Percentiles rank a stretch among this genome's conserved stretches.
phyloP scores from a whole-genome alignment of 73 alveolate species.

The Stentor roeselii region DNA sequence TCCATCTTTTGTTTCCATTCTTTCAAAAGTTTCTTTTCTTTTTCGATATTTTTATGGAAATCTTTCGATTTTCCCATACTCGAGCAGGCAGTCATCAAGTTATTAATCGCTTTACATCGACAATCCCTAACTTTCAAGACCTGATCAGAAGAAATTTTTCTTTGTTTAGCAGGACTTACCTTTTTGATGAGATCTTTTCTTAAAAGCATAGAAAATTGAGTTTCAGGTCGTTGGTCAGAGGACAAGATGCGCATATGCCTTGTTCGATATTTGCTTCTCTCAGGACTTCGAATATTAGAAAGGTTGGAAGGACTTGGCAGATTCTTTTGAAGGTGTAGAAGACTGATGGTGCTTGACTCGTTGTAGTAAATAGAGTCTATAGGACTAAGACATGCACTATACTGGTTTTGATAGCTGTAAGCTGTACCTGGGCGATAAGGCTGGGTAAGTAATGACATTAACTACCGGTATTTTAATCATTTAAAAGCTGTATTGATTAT shows the following conservation, averaged over 20 bases:
- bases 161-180: not conserved
- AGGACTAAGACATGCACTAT: not conserved
- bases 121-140: not conserved
- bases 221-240: not conserved
- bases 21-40: not conserved
- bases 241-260: not conserved
- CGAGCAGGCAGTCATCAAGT: not conserved
- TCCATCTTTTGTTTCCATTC: not conserved
- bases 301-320: too few species aligned
- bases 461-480: too few species aligned
- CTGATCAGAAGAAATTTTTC: not conserved
- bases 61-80: not conserved
- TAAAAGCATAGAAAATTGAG: not conserved
- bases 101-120: not conserved
- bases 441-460: too few species aligned
- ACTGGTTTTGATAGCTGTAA: too few species aligned
- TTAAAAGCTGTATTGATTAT: too few species aligned
- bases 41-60: not conserved
- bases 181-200: not conserved
- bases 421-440: too few species aligned
- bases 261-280: too few species aligned
- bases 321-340: not conserved
- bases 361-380: not conserved
- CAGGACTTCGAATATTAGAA: not conserved
- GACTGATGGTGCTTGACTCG: not conserved